A percentile compares a stretch with the other conserved stretches of the same genome.
These are phyloP conservation scores for Lenwebbia sp. DNA, from an alignment of 345 rosid species.

Conservation along the genomic window DNA sequence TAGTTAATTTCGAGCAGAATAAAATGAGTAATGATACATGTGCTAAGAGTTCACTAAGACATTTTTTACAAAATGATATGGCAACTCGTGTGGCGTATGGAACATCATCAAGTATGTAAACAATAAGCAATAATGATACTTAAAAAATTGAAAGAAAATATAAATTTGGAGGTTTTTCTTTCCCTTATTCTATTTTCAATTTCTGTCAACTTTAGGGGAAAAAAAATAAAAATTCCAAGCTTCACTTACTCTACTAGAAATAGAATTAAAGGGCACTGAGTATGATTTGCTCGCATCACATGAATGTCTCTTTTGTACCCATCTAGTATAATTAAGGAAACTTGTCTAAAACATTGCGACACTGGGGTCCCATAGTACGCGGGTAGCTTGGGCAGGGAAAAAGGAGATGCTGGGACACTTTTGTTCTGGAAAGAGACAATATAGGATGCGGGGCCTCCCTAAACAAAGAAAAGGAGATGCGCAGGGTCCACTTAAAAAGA, in stretches of 20 bases:
- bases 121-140: no score
- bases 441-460: not conserved
- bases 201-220: not conserved
- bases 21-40: not conserved
- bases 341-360: not conserved
- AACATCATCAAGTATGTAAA: not conserved
- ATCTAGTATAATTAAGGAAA: not conserved
- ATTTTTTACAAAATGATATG: not conserved
- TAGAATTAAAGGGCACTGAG: not conserved
- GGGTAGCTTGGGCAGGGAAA: not conserved
- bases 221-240: not conserved
- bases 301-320: not conserved
- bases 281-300: not conserved
- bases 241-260: not conserved
- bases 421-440: not conserved
- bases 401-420: not conserved
- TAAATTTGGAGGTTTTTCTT: not conserved
- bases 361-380: not conserved
- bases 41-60: no score
- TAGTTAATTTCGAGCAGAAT: not conserved
- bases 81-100: rapidly evolving
- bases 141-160: not conserved
- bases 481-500: not conserved
- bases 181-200: not conserved
- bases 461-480: not conserved